Evolutionary conservation across 352 stramenopile species (phyloP), one percentile per base, ranked within the genome.

Genomic region (Phytophthora melonis): DNA sequence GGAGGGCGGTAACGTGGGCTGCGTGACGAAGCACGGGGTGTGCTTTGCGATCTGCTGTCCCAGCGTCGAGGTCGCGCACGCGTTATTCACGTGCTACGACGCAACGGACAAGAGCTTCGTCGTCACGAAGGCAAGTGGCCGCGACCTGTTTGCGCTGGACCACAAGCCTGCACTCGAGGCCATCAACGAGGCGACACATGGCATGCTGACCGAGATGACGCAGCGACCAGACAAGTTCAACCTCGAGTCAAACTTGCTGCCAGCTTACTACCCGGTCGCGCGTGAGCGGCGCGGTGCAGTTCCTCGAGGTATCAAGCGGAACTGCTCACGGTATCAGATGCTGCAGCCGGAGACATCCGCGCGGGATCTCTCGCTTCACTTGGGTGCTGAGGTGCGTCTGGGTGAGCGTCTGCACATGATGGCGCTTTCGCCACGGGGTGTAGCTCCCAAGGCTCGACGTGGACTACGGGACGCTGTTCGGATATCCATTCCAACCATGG

Each of bases 81-180:
- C 87, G 34, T 83, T 90, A 58, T 96, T 96, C 74, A 94, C 86
- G 54, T 94, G 89, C 70, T 96, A 95, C 74, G 86, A 93, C 49
- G 81, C 84, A 43, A 93, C 87, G 25, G 84, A 92, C 23, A 91
- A 84, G 58, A 75, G 65, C 0, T 93, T 95, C 45, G 73, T 82
- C 8, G 88, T 93, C 27, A 92, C 86, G 0, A 90, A 95, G 61
- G 78, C 82, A 10, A 72, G 75, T 52, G 84, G 87, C 0, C 88
- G 87, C 32, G 79, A 90, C n/a, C 63, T 96, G 43, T 68, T 83
- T 34, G 70, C 79, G 3, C 61, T 96, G 52, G 85, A 95, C 66
- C 71, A 92, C 62, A 93, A 94, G 61, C 87, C 89, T 13, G 88
- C 89, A 45, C 81, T 96, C 61, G 53, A 74, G 11, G 78, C 86